A percentile compares a stretch with the other conserved stretches of the same genome.
Evolutionary conservation across 2,329 filamentous ascomycete genomes (phyloP).

Genomic region (Lasiodiplodia sp.): DNA sequence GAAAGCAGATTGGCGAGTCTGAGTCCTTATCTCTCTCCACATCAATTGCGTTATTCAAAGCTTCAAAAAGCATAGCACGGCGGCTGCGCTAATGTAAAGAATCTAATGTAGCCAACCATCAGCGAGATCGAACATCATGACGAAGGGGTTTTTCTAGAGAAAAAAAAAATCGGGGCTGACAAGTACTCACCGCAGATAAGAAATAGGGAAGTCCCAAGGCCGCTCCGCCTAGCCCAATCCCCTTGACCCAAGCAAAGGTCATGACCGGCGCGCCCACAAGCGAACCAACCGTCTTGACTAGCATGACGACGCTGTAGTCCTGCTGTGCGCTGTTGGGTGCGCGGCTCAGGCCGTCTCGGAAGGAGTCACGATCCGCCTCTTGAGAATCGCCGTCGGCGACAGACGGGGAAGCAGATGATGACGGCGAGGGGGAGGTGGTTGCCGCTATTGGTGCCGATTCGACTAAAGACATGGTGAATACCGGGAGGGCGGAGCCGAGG

Average conservation of each 20-base stretch:
- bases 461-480: conserved; percentile 49
- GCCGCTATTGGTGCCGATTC: conserved; percentile 41
- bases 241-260: conserved; percentile 46
- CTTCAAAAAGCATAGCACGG: conserved; percentile 3
- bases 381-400: not conserved
- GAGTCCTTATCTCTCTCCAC: not conserved
- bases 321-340: conserved; percentile 36
- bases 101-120: not conserved
- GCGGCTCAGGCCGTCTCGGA: not conserved
- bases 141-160: not conserved
- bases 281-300: conserved; percentile 46
- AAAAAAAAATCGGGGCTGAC: not conserved
- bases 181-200: conserved; percentile 43
- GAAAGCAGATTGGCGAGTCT: not conserved
- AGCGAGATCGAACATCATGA: not conserved
- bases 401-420: no score
- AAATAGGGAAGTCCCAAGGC: conserved; percentile 46
- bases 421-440: not conserved
- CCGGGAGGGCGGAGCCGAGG: conserved; percentile 47
- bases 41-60: not conserved
- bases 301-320: conserved; percentile 48
- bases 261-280: conserved; percentile 47
- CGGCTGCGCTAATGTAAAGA: not conserved
- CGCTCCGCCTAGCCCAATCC: conserved; percentile 43
- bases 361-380: not conserved